Evolutionary conservation across 1,139 yeast genomes (phyloP).

Genomic region (Torulaspora pretoriensis): DNA sequence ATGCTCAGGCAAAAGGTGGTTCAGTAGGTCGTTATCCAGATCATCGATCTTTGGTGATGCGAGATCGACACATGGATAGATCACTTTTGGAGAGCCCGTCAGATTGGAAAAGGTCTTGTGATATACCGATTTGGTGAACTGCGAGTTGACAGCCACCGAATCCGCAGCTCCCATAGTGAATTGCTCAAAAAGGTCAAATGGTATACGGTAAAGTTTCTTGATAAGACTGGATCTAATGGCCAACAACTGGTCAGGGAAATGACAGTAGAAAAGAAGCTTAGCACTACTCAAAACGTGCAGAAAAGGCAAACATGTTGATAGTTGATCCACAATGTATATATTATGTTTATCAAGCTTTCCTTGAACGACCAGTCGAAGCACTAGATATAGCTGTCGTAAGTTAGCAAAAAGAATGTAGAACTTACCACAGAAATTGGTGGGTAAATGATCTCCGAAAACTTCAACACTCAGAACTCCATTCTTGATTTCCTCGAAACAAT

Average conservation of each 20-base stretch:
- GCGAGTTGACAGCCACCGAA: constrained; percentile 77
- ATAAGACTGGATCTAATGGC: constrained; percentile 55
- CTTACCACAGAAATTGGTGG: constrained; percentile 60
- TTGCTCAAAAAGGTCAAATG: constrained; percentile 80
- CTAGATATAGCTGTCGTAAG: constrained; percentile 71
- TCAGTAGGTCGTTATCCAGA: constrained; percentile 22
- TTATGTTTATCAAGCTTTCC: constrained; percentile 55
- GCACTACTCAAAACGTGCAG: constrained; percentile 46
- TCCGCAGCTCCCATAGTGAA: constrained; percentile 76
- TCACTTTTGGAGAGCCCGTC: constrained; percentile 53
- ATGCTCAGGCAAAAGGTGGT: constrained; percentile 19
- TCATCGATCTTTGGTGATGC: constrained; percentile 21
- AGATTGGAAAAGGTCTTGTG: constrained; percentile 51
- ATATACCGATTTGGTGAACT: constrained; percentile 72
- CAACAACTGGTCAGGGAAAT: constrained; percentile 86
- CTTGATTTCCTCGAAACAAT: constrained; percentile 86
- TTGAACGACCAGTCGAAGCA: constrained; percentile 45
- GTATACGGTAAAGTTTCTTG: constrained; percentile 65
- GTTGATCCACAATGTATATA: constrained; percentile 79
- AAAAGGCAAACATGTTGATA: constrained; percentile 80
- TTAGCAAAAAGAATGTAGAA: constrained; percentile 82
- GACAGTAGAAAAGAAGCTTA: constrained; percentile 77
- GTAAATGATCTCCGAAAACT: constrained; percentile 79
- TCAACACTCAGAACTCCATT: constrained; percentile 52
- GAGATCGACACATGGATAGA: constrained; percentile 83